Base-by-base conservation (phyloP, 257 asterid species). In the Thymus mandschuricus region DNA sequence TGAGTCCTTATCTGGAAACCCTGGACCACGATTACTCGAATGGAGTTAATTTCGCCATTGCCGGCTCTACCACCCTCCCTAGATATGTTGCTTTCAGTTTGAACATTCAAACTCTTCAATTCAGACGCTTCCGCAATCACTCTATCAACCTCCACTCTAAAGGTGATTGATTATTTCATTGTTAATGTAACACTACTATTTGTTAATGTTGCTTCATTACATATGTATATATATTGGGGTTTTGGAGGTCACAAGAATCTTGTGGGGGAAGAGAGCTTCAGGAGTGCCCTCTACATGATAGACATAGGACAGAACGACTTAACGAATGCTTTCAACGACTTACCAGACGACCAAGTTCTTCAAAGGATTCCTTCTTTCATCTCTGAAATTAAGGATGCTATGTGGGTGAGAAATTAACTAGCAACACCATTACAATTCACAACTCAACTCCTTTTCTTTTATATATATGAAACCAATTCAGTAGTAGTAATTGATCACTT, bases 241-340 rank as follows among this genome's bases (percentile, higher is more conserved):
- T 21, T 21, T 21, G 21, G 21, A 21, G 86, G 79, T 50, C 52
- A 27, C 68, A 66, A 62, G 68, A 78, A 81, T 60, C 44, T 83
- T 27, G 59, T 71, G 3, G 71, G 78, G 5, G 72, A 77, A 59
- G 76, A 80, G 10, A 86, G 69, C 15, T 78, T 85, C 65, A 60
- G 4, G 44, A 82, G 68, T 46, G 87, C 83, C 1, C 68, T 85
- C 8, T 82, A 82, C 75, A 76, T 67, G 0, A 78, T 85, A 29
- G 89, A 85, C 50, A 82, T 85, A 6, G 89, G 89, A 45, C 87
- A 85, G 8, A 85, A 85, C 59, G 89, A 82, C 48, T 27, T 82
- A 34, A 31, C 78, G 11, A 49, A 6, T 57, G 81, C 83, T 9
- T 80, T 85, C 52, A 44, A 74, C 64, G 55, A 56, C 44, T 51